phyloP scores from a whole-genome alignment of 2,329 filamentous ascomycete genomes.

The Xylariales sp. region DNA sequence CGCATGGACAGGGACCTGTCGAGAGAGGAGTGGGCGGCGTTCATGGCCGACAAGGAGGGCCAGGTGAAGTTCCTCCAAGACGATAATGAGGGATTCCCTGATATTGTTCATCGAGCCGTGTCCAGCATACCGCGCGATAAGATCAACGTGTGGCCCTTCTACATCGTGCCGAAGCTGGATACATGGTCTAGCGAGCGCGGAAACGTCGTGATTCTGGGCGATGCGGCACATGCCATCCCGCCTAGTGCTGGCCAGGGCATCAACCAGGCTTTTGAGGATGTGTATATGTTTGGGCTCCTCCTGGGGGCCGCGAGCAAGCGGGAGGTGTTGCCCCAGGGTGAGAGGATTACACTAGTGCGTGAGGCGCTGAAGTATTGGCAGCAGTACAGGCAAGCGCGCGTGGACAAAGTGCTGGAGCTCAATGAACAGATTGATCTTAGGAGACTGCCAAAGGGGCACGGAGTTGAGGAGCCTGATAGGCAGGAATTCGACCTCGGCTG shows the following conservation, averaged over 20 bases:
- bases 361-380: not conserved
- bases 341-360: not conserved
- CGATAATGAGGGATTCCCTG: slow-evolving; percentile 13
- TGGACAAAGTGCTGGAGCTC: not conserved
- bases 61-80: slow-evolving; percentile 4
- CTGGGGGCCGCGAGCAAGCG: slow-evolving; percentile 1
- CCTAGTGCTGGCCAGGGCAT: slow-evolving; percentile 17
- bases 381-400: not conserved
- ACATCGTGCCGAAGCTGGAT: slow-evolving; percentile 11
- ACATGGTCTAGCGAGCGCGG: slow-evolving; percentile 14
- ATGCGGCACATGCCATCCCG: slow-evolving; percentile 18
- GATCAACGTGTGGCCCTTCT: slow-evolving; percentile 17
- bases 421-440: not conserved
- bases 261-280: slow-evolving; percentile 20
- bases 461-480: not conserved
- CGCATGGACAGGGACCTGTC: slow-evolving; percentile 9
- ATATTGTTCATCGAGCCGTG: slow-evolving; percentile 13
- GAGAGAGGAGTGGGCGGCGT: slow-evolving; percentile 13
- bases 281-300: slow-evolving; percentile 16
- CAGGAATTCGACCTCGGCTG: not conserved
- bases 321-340: not conserved
- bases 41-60: slow-evolving; percentile 15
- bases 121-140: slow-evolving; percentile 13
- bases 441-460: not conserved
- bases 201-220: slow-evolving; percentile 15